Evolutionary conservation across 169 alveolate species (phyloP).

Genomic region (Babesia caballi): DNA sequence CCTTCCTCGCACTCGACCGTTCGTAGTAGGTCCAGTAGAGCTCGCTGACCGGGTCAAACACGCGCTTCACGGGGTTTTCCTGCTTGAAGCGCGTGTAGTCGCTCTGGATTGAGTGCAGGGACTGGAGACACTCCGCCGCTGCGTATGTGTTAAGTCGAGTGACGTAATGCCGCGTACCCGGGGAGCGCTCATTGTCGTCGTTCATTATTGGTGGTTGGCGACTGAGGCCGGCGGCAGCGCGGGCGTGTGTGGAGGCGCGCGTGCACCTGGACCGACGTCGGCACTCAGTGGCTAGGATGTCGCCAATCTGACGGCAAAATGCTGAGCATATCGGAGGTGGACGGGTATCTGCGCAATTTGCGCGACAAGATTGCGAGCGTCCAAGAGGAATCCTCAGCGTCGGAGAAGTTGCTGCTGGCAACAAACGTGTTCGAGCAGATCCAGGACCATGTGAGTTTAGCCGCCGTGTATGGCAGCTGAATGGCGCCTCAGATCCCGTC

Average conservation of each 20-base stretch:
- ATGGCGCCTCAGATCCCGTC: conserved; percentile 21
- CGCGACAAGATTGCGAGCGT: conserved; percentile 8
- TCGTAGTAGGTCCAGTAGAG: conserved; percentile 76
- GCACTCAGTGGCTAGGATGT: not conserved
- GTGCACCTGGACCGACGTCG: not conserved
- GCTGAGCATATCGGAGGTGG: conserved; percentile 27
- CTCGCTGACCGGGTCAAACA: conserved; percentile 75
- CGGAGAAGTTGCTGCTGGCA: conserved; percentile 49
- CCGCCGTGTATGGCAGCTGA: not conserved
- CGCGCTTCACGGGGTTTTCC: conserved; percentile 67
- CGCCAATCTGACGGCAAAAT: not conserved
- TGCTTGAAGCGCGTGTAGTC: conserved; percentile 68
- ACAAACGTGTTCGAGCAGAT: conserved; percentile 46
- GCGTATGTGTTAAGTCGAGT: not conserved
- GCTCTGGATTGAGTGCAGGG: conserved; percentile 64
- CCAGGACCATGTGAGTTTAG: conserved; percentile 42
- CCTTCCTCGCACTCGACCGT: not conserved
- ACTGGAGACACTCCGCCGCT: conserved; percentile 37
- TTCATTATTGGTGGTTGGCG: not conserved
- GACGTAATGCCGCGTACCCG: not conserved
- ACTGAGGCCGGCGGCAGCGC: not conserved
- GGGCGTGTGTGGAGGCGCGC: conserved; percentile 5
- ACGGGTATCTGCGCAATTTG: conserved; percentile 30
- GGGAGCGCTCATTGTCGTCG: not conserved
- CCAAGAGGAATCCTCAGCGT: conserved; percentile 40